Evolutionary conservation across 306 rosid species (phyloP).

Genomic region (Astragalus glycyphyllos): DNA sequence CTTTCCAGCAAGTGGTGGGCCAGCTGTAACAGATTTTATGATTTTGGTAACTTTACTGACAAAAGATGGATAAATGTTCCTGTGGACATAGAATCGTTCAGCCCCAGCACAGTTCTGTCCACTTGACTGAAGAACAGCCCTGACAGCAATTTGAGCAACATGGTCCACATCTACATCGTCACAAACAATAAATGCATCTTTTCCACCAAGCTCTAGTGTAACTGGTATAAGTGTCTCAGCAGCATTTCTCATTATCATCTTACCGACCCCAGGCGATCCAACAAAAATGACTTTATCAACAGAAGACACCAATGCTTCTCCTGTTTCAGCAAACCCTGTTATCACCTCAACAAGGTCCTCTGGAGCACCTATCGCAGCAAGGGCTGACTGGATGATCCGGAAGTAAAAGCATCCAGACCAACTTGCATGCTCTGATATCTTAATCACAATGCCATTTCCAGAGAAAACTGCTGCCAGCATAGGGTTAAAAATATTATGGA

Average conservation of each 20-base stretch:
- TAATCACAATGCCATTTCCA: constrained; percentile 87
- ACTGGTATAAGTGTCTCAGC: constrained; percentile 85
- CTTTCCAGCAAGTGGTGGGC: constrained; percentile 87
- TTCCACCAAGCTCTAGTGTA: constrained; percentile 98
- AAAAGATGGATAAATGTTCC: constrained; percentile 75
- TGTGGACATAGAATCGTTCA: constrained; percentile 91
- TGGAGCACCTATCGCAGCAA: constrained; percentile 98
- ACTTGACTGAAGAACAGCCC: constrained; percentile 92
- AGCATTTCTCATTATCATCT: constrained; percentile 92
- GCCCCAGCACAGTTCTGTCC: constrained; percentile 99
- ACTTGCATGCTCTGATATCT: constrained; percentile 97
- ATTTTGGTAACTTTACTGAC: constrained; percentile 74
- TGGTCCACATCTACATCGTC: constrained; percentile 90
- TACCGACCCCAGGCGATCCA: constrained; percentile 98
- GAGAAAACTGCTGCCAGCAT: constrained; percentile 92
- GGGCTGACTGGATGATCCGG: constrained; percentile 95
- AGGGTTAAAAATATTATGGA: constrained; percentile 92
- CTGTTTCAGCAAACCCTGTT: constrained; percentile 96
- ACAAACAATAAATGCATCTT: constrained; percentile 95
- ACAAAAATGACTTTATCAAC: constrained; percentile 95
- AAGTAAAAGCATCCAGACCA: constrained; percentile 99
- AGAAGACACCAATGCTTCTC: constrained; percentile 92
- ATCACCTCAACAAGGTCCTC: constrained; percentile 94
- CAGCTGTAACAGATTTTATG: constrained; percentile 83
- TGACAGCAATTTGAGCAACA: constrained; percentile 89